Evolutionary conservation across 1,284 basidiomycete species (phyloP).

Genomic region (Schizophyllum commune): DNA sequence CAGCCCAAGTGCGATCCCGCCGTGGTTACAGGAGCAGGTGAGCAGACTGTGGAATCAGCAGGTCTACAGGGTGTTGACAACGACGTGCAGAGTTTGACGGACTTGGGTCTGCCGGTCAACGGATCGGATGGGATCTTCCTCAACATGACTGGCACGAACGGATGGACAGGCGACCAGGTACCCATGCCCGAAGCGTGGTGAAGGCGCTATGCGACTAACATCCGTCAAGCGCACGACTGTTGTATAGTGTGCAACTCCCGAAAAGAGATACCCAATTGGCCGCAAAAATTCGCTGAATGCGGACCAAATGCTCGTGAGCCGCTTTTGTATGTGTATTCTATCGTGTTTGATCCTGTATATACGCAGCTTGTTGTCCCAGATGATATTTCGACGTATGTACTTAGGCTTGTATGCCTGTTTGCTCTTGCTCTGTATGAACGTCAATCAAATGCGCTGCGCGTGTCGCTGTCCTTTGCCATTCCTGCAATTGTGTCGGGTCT

Average conservation of each 20-base stretch:
- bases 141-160: slow-evolving; percentile 58
- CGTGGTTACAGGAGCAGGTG: slow-evolving; percentile 80
- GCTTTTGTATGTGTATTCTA: background rate
- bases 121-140: slow-evolving; percentile 86
- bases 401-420: background rate
- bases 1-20: slow-evolving; percentile 68
- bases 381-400: background rate
- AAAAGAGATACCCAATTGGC: too few species aligned
- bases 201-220: slow-evolving; percentile 12
- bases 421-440: too few species aligned
- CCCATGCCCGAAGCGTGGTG: slow-evolving; percentile 78
- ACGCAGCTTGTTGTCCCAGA: background rate
- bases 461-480: too few species aligned
- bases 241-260: too few species aligned
- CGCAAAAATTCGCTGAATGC: too few species aligned
- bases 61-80: slow-evolving; percentile 4
- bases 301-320: background rate
- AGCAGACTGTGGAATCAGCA: slow-evolving; percentile 15
- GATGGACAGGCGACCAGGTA: slow-evolving; percentile 68
- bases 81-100: slow-evolving; percentile 61
- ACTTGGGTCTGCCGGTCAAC: slow-evolving; percentile 83
- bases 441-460: too few species aligned
- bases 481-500: too few species aligned
- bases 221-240: too few species aligned
- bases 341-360: background rate